Evolutionary conservation across 2,329 filamentous ascomycete genomes (phyloP).

Genomic region (Fusarium poae): DNA sequence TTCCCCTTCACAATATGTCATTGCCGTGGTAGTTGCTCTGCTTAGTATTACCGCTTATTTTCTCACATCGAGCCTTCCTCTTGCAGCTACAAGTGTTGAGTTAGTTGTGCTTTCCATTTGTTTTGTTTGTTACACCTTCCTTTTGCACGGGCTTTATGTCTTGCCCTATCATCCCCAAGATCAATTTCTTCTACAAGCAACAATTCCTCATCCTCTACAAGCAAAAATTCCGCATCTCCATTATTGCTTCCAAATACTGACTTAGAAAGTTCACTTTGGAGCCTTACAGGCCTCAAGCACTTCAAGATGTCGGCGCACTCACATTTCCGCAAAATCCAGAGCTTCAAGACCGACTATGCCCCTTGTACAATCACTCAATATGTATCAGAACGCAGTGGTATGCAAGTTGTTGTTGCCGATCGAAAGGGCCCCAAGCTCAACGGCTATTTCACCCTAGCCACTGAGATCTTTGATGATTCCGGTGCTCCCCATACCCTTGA

Average conservation of each 20-base stretch:
- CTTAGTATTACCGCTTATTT: slow-evolving; percentile 37
- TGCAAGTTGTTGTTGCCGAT: slow-evolving; percentile 93
- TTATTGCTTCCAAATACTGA: slow-evolving; percentile 18
- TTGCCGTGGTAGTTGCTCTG: slow-evolving; percentile 44
- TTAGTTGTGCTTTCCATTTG: slow-evolving; percentile 26
- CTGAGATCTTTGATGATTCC: slow-evolving; percentile 97
- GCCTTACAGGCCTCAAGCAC: slow-evolving; percentile 33
- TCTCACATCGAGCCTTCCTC: slow-evolving; percentile 1
- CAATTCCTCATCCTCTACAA: too few relatives aligned
- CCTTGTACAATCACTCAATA: slow-evolving; percentile 92
- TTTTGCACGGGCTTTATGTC: background rate
- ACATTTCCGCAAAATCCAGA: slow-evolving; percentile 86
- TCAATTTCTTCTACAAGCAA: background rate
- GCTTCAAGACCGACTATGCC: slow-evolving; percentile 90
- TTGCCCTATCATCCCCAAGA: background rate
- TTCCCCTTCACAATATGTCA: slow-evolving; percentile 18
- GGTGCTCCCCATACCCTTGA: slow-evolving; percentile 91
- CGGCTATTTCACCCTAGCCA: slow-evolving; percentile 95
- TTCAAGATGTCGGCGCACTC: slow-evolving; percentile 66
- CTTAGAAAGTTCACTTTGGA: slow-evolving; percentile 41
- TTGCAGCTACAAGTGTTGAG: slow-evolving; percentile 17
- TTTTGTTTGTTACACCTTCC: background rate
- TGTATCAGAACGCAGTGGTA: slow-evolving; percentile 93
- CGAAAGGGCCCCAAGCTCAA: slow-evolving; percentile 94
- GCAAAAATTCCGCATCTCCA: background rate